Percentiles rank a stretch among this genome's conserved stretches.
These are phyloP conservation scores for Pestalotiopsis sp. DNA, from an alignment of 2,329 filamentous ascomycete species.

Conservation along the genomic window DNA sequence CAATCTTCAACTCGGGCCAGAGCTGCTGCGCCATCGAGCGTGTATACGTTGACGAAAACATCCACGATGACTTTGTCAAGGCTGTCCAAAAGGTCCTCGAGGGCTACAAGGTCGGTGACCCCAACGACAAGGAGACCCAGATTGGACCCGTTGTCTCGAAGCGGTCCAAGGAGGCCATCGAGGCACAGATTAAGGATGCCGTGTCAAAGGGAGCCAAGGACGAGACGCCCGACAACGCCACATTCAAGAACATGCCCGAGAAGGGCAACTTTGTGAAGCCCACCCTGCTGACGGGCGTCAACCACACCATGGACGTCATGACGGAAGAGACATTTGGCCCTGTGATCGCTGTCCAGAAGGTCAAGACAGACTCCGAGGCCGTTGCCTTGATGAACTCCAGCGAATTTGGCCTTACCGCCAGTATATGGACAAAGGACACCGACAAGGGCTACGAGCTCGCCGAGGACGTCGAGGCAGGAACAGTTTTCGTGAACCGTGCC, in stretches of 20 bases:
- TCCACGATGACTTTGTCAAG: constrained; percentile 81
- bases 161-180: constrained; percentile 74
- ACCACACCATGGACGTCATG: constrained; percentile 87
- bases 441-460: constrained; percentile 74
- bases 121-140: constrained; percentile 76
- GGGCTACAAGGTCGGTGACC: constrained; percentile 87
- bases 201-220: constrained; percentile 82
- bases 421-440: constrained; percentile 93
- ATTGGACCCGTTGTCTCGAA: constrained; percentile 88
- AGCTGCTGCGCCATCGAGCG: constrained; percentile 93
- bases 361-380: constrained; percentile 79
- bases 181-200: constrained; percentile 80
- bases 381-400: constrained; percentile 90
- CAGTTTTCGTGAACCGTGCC: constrained; percentile 93
- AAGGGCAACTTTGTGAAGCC: constrained; percentile 89
- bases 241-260: constrained; percentile 72
- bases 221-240: constrained; percentile 78
- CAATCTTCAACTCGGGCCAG: constrained; percentile 98
- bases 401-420: constrained; percentile 92
- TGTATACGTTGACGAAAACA: constrained; percentile 83
- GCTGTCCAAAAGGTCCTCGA: constrained; percentile 79
- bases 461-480: constrained; percentile 85
- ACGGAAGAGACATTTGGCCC: constrained; percentile 94
- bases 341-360: constrained; percentile 87
- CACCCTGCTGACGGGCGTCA: constrained; percentile 77